These are phyloP conservation scores for Naganishia sp. DNA, from an alignment of 1,284 basidiomycete species.

Conservation along the genomic window DNA sequence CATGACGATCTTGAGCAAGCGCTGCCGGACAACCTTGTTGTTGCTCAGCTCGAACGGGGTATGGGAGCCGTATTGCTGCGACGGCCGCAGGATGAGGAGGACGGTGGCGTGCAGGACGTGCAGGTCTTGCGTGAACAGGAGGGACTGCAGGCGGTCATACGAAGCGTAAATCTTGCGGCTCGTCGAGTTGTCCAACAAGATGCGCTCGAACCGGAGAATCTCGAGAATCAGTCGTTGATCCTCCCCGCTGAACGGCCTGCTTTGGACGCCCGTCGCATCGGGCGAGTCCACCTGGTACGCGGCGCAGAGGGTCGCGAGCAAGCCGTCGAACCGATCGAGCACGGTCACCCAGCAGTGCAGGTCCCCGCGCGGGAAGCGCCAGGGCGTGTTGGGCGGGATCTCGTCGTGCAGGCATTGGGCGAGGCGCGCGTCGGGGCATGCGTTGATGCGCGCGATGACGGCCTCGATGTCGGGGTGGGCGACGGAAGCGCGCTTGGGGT, in stretches of 20 bases:
- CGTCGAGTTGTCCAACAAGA: conserved; percentile 95
- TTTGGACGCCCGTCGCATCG: conserved; percentile 60
- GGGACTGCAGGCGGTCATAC: conserved; percentile 63
- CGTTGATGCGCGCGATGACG: conserved; percentile 27
- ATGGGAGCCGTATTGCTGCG: conserved; percentile 87
- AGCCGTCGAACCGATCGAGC: conserved; percentile 89
- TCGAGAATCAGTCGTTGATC: conserved; percentile 77
- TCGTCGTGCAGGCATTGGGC: conserved; percentile 2
- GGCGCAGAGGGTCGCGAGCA: conserved; percentile 77
- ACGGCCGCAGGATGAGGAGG: conserved; percentile 83
- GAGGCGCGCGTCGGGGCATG: conserved; percentile 26
- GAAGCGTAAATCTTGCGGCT: conserved; percentile 96
- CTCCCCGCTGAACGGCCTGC: conserved; percentile 72
- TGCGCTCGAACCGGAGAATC: conserved; percentile 81
- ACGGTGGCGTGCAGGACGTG: conserved; percentile 83
- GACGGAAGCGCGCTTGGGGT: conserved; percentile 26
- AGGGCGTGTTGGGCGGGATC: conserved; percentile 51
- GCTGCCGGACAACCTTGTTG: conserved; percentile 43
- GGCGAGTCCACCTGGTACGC: conserved; percentile 62
- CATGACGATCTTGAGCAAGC: conserved; percentile 50
- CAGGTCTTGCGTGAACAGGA: conserved; percentile 66
- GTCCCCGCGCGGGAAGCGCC: conserved; percentile 97
- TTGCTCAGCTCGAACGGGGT: conserved; percentile 68
- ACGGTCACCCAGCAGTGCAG: conserved; percentile 94
- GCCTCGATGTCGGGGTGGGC: conserved; percentile 29